Evolutionary conservation across 139 green algal genomes (phyloP).

Genomic region (Tetraselmis chui): DNA sequence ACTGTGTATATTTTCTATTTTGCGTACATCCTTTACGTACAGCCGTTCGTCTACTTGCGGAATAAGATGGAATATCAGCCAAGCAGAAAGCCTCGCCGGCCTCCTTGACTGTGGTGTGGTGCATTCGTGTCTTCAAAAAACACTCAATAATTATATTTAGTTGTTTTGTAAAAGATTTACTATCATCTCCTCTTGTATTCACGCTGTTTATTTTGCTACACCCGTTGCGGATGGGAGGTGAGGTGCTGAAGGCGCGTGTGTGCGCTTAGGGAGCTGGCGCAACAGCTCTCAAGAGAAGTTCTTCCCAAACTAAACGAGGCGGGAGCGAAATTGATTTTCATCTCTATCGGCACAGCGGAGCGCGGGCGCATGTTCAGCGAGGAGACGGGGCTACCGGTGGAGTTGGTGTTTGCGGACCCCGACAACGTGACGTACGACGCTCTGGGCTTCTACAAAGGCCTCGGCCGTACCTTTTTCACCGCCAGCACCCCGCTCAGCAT

Average conservation of each 20-base stretch:
- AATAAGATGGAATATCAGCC: too few relatives aligned
- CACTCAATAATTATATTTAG: background rate
- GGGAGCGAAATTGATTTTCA: slow-evolving; percentile 58
- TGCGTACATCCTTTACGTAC: background rate
- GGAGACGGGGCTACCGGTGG: slow-evolving; percentile 57
- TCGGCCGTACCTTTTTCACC: slow-evolving; percentile 48
- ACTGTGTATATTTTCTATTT: background rate
- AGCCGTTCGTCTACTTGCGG: background rate
- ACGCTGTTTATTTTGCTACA: too few relatives aligned
- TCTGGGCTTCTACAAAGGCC: slow-evolving; percentile 54
- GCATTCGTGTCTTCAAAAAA: background rate
- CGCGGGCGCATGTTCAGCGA: slow-evolving; percentile 61
- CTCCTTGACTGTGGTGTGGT: background rate
- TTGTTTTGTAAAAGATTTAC: background rate
- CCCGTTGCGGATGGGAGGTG: too few relatives aligned
- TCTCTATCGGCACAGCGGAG: slow-evolving; percentile 63
- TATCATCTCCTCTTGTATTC: too few relatives aligned
- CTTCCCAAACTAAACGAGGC: slow-evolving; percentile 56
- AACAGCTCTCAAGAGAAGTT: slow-evolving; percentile 63
- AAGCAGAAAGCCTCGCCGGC: too few relatives aligned
- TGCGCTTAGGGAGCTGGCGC: slow-evolving; percentile 65
- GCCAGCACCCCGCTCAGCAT: slow-evolving; percentile 55
- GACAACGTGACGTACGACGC: slow-evolving; percentile 62
- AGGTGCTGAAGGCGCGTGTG: too few relatives aligned
- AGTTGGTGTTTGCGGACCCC: slow-evolving; percentile 73